Evolutionary conservation across 345 rosid genomes (phyloP), one percentile per base, ranked within the genome.

Genomic region (Citrus cavaleriei): DNA sequence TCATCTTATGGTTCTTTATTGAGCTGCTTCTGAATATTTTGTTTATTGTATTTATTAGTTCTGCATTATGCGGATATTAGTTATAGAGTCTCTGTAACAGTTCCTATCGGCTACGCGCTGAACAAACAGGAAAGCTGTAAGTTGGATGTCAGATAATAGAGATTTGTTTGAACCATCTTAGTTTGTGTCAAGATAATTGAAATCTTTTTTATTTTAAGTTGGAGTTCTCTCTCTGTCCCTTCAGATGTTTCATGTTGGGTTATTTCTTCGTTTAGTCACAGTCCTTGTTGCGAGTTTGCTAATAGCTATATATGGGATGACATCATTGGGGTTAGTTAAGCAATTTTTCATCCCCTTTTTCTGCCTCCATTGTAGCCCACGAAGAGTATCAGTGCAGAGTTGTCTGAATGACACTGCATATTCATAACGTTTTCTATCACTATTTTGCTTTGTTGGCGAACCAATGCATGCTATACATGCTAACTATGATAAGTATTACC

Each of bases 21-120:
- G 60, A 64, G 68, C 28, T 55, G 7, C 38, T 68, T 67, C 19
- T 24, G 54, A 72, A 72, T 32, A 72, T 21, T 34, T 40, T 37
- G 10, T 79, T 25, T 63, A 7, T 70, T 62, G 35, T 37, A 78
- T 24, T 72, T 14, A 19, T 49, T 32, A 24, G 37, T 58, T 37
- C 37, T 68, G 66, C n/a, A 14, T 46, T 70, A 38, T 78, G 68
- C 59, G 21, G 21, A 68, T 63, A 69, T 58, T 78, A 59, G 40
- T 25, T 65, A 5, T 51, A 18, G 63, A 66, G 54, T 67, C 34
- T 7, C 34, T 7, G 34, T 51, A 35, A n/a, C 6, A n/a, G 57
- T 25, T 28, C 34, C 54, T 66, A 37, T 24, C 49, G 10, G 72
- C 65, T 67, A 38, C 55, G 65, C 40, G 13, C 72, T 67, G 4